phyloP scores from a whole-genome alignment of 2,329 filamentous ascomycete species.

The Plenodomus tracheiphilus region DNA sequence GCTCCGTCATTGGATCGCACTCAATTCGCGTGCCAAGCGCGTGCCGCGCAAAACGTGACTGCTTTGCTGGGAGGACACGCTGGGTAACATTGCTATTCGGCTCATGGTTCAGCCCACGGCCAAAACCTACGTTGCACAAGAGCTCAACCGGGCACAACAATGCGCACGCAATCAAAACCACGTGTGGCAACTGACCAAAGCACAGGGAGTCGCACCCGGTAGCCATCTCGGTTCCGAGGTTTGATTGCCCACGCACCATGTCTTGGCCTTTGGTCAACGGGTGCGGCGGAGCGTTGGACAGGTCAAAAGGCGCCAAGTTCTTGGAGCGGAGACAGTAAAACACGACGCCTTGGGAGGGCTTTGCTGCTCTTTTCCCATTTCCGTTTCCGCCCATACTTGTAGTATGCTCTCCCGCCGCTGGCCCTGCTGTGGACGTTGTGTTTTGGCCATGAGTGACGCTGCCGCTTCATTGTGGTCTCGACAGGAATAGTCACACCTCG shows the following conservation, averaged over 20 bases:
- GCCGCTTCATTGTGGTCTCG: neutral
- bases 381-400: slow-evolving; percentile 18
- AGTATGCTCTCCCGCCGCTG: slow-evolving; percentile 4
- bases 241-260: neutral
- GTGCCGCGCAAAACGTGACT: slow-evolving; percentile 17
- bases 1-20: neutral
- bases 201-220: neutral
- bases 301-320: slow-evolving; percentile 30
- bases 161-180: neutral
- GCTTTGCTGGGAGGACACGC: neutral
- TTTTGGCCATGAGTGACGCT: slow-evolving; percentile 1
- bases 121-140: neutral
- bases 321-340: slow-evolving; percentile 34
- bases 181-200: neutral
- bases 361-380: slow-evolving; percentile 13
- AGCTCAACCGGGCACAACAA: neutral
- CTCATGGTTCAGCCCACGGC: slow-evolving; percentile 7
- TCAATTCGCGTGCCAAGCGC: slow-evolving; percentile 10
- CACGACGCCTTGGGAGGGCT: slow-evolving; percentile 19
- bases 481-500: neutral
- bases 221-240: neutral
- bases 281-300: slow-evolving; percentile 9
- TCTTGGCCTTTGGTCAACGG: slow-evolving; percentile 5
- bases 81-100: slow-evolving; percentile 4
- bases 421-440: neutral